Evolutionary conservation across 495 filamentous ascomycete species (phyloP).

Genomic region (Podospora conica): DNA sequence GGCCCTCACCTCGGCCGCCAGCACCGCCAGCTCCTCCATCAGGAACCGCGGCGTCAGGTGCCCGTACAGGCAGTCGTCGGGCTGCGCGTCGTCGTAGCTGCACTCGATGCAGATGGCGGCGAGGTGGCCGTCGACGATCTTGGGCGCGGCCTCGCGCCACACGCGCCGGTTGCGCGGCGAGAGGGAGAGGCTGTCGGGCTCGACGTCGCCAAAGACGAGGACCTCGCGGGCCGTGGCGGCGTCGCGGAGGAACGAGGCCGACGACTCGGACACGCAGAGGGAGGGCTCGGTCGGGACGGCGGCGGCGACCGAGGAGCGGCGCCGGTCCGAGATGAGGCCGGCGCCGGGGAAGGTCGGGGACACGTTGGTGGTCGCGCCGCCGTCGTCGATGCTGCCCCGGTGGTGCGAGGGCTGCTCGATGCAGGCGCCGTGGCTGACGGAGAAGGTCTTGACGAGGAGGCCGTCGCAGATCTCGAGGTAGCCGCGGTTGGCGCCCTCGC

Average conservation of each 20-base stretch:
- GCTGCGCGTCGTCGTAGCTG: conserved; percentile 72
- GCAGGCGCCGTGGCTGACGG: conserved; percentile 82
- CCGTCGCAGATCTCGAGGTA: conserved; percentile 84
- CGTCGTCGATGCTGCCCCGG: conserved; percentile 35
- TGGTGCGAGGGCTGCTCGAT: conserved; percentile 64
- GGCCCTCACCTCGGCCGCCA: conserved; percentile 58
- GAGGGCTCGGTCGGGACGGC: conserved; percentile 18
- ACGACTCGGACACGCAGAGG: conserved; percentile 67
- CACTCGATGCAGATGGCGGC: conserved; percentile 91
- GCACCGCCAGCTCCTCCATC: conserved; percentile 62
- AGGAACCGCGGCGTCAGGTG: conserved; percentile 82
- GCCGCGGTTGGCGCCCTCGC: conserved; percentile 65
- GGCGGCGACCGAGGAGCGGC: conserved; percentile 5
- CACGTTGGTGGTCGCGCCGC: conserved; percentile 35
- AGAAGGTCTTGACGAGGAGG: conserved; percentile 67
- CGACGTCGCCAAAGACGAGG: conserved; percentile 91
- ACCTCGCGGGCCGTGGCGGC: conserved; percentile 62
- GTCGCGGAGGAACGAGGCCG: conserved; percentile 85
- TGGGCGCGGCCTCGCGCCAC: conserved; percentile 81
- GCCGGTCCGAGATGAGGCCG: not conserved
- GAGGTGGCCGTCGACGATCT: conserved; percentile 62
- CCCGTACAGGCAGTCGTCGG: conserved; percentile 72
- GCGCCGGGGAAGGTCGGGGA: not conserved
- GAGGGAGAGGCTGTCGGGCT: conserved; percentile 79
- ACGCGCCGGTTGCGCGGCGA: conserved; percentile 71